Percentiles rank a stretch among this genome's conserved stretches.
Conservation (phyloP, 768 basidiomycete species). For the Mycena albidolilacea region DNA sequence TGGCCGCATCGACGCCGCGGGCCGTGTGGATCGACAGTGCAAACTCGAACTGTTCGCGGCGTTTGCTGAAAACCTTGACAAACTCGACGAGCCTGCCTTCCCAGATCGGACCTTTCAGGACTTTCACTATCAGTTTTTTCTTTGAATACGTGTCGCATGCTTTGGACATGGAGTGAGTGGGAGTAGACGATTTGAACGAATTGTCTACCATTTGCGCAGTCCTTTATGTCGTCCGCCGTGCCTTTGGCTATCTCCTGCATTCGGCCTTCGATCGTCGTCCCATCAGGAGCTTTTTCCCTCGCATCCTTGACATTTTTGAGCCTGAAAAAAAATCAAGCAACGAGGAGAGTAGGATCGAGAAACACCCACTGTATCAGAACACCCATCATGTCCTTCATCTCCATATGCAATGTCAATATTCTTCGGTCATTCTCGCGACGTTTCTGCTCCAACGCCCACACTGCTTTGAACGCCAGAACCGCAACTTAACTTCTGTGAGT, state of each 20-base stretch:
- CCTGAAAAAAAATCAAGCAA: conserved; percentile 35
- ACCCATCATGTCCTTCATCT: conserved; percentile 59
- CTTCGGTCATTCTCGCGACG: conserved; percentile 58
- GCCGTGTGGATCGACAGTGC: conserved; percentile 49
- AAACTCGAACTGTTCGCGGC: conserved; percentile 46
- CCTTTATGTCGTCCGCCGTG: conserved; percentile 49
- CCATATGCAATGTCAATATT: conserved; percentile 51
- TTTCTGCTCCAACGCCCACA: conserved; percentile 55
- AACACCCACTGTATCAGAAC: conserved; percentile 39
- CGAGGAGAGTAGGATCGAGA: too few relatives aligned
- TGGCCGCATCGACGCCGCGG: conserved; percentile 38
- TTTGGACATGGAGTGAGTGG: conserved; percentile 33
- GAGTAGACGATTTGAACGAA: conserved; percentile 36
- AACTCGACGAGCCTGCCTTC: conserved; percentile 44
- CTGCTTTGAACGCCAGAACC: conserved; percentile 58
- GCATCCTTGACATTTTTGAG: conserved; percentile 49
- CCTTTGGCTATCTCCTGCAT: conserved; percentile 46
- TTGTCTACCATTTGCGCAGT: conserved; percentile 52
- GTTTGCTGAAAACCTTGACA: conserved; percentile 42
- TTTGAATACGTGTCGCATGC: conserved; percentile 26
- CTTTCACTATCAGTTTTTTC: conserved; percentile 44
- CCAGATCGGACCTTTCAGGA: conserved; percentile 50
- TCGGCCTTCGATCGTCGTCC: conserved; percentile 49
- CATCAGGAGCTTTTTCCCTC: conserved; percentile 46
- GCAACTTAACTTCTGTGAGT: conserved; percentile 43